Evolutionary conservation across 108 stramenopile species (phyloP).

Genomic region (Craspedostauros australis): DNA sequence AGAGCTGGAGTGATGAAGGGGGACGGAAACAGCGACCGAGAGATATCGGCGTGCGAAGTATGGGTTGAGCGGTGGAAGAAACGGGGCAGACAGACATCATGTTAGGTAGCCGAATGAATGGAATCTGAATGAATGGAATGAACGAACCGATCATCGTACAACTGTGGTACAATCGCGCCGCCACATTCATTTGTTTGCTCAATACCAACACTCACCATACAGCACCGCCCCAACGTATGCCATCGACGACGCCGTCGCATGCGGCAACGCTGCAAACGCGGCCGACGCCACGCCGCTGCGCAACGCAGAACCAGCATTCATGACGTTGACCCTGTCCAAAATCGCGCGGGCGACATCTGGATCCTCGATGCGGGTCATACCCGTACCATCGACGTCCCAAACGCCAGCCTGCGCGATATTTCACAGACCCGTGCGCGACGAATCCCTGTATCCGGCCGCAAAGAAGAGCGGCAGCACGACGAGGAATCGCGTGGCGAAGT

Average conservation of each 20-base stretch:
- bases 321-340: conserved; percentile 33
- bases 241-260: conserved; percentile 1
- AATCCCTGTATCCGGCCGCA: conserved; percentile 15
- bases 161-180: too few relatives aligned
- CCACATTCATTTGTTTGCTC: neutral
- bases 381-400: conserved; percentile 30
- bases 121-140: too few relatives aligned
- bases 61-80: too few relatives aligned
- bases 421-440: conserved; percentile 26
- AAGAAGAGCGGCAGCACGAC: conserved; percentile 25
- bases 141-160: too few relatives aligned
- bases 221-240: neutral
- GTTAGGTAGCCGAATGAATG: too few relatives aligned
- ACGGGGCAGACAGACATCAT: too few relatives aligned
- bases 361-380: conserved; percentile 23
- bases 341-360: conserved; percentile 15
- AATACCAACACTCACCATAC: neutral
- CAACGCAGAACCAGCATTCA: conserved; percentile 29
- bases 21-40: too few relatives aligned
- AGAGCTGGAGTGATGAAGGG: too few relatives aligned
- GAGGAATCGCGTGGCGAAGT: conserved; percentile 18
- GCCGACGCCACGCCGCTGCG: conserved; percentile 1
- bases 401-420: conserved; percentile 37
- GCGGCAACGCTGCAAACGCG: conserved; percentile 20
- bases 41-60: too few relatives aligned